A percentile compares a stretch with the other conserved stretches of the same genome.
phyloP scores from a whole-genome alignment of 179 eudicot species.

The Amaranthus tricolor region DNA sequence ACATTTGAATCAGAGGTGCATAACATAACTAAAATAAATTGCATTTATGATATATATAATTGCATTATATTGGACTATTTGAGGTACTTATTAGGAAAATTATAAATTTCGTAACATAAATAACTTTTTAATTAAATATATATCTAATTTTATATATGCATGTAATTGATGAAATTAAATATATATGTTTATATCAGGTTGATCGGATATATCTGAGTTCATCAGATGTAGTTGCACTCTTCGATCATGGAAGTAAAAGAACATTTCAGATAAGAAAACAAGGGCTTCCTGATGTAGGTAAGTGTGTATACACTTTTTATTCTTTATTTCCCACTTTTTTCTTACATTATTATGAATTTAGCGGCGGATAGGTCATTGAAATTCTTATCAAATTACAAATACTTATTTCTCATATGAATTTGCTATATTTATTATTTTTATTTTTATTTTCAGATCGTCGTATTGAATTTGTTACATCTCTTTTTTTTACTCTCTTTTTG shows the following conservation, averaged over 20 bases:
- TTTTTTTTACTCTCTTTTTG: too few relatives aligned
- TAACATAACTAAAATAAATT: not conserved
- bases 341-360: too few relatives aligned
- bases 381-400: too few relatives aligned
- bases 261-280: slow-evolving; percentile 69
- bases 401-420: too few relatives aligned
- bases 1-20: slow-evolving; percentile 92
- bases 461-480: too few relatives aligned
- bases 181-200: slow-evolving; percentile 22
- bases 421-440: too few relatives aligned
- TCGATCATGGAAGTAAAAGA: slow-evolving; percentile 81
- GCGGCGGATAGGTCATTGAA: too few relatives aligned
- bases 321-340: too few relatives aligned
- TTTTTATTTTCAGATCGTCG: too few relatives aligned
- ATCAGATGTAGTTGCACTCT: slow-evolving; percentile 54
- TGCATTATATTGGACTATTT: not conserved
- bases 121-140: not conserved
- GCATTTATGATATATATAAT: not conserved
- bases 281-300: slow-evolving; percentile 94
- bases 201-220: slow-evolving; percentile 78
- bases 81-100: not conserved
- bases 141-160: not conserved
- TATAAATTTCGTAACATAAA: not conserved
- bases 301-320: not conserved
- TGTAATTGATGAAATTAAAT: not conserved